Percentiles rank a stretch among this genome's conserved stretches.
These are phyloP conservation scores for Ceratocystis colombiana DNA, from an alignment of 2,329 filamentous ascomycete species.

Conservation along the genomic window DNA sequence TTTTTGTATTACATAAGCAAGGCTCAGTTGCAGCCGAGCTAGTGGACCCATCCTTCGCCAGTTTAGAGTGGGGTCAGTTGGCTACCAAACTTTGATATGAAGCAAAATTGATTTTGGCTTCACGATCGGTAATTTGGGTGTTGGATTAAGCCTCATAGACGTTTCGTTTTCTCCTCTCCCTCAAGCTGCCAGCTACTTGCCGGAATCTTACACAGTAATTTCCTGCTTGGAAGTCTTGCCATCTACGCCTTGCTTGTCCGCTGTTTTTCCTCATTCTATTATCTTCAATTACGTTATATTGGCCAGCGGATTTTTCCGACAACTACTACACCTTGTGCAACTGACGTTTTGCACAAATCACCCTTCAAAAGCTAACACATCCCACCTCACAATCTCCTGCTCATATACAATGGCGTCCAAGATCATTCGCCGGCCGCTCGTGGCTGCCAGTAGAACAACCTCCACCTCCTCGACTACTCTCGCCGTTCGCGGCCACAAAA, in stretches of 20 bases:
- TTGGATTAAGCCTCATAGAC: constrained; percentile 13
- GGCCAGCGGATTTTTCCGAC: not conserved
- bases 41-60: not conserved
- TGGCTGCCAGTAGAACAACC: constrained; percentile 30
- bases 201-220: not conserved
- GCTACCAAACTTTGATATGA: constrained; percentile 19
- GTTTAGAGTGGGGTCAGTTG: constrained; percentile 8
- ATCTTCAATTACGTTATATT: not conserved
- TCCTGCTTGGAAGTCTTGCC: not conserved
- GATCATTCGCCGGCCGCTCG: constrained; percentile 33
- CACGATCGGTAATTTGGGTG: constrained; percentile 10
- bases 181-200: not conserved
- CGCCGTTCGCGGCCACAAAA: constrained; percentile 40
- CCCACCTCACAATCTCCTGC: not conserved
- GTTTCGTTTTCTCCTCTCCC: not conserved
- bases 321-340: not conserved
- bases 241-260: not conserved
- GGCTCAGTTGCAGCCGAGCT: not conserved
- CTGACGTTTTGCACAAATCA: not conserved
- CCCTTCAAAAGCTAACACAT: not conserved
- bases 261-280: not conserved
- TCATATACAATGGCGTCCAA: constrained; percentile 33
- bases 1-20: not conserved
- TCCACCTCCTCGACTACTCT: constrained; percentile 28
- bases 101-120: constrained; percentile 19